phyloP scores from a whole-genome alignment of 2,329 filamentous ascomycete genomes.

The Scedosporium aurantiacum region DNA sequence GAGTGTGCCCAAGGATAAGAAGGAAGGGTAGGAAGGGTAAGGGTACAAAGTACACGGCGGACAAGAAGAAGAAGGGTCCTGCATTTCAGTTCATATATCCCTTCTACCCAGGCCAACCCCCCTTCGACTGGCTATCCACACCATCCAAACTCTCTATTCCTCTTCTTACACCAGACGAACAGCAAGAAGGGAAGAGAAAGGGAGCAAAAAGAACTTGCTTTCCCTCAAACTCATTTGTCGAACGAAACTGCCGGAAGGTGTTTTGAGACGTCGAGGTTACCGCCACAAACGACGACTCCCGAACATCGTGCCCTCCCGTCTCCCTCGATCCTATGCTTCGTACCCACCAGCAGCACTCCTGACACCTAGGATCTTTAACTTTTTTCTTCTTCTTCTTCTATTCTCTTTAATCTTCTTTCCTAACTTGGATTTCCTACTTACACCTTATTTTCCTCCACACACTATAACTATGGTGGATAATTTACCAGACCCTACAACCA shows the following conservation, averaged over 20 bases:
- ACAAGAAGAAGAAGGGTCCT: background rate
- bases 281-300: background rate
- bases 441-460: background rate
- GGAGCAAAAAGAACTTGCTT: background rate
- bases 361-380: background rate
- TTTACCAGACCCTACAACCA: background rate
- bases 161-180: background rate
- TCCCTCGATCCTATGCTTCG: background rate
- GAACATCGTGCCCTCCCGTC: background rate
- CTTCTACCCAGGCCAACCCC: constrained; percentile 1
- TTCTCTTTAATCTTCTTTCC: background rate
- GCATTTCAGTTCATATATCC: constrained; percentile 1
- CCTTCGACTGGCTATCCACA: background rate
- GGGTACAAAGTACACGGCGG: background rate
- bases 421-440: background rate
- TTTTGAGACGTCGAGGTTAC: background rate
- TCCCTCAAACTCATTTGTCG: background rate
- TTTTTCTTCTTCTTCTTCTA: too few species aligned
- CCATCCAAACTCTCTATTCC: background rate
- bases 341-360: background rate
- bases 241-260: background rate
- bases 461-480: background rate
- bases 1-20: too few species aligned
- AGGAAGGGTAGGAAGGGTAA: too few species aligned
- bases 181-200: background rate